Evolutionary conservation across 805 yeast species (phyloP).

Genomic region (Lachancea nothofagi): DNA sequence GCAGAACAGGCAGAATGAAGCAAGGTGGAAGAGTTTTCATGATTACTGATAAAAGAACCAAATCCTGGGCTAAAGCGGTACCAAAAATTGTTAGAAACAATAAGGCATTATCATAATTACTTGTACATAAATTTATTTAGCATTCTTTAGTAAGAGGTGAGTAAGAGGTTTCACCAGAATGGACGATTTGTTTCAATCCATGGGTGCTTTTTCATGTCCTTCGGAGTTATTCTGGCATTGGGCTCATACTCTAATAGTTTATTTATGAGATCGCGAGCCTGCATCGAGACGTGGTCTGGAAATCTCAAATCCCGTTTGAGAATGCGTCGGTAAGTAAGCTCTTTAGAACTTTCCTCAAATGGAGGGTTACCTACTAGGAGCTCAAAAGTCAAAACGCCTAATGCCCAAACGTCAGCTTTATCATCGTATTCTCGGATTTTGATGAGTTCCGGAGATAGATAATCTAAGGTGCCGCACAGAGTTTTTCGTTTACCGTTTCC

Average conservation of each 20-base stretch:
- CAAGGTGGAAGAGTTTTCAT: constrained; percentile 83
- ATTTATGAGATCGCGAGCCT: constrained; percentile 71
- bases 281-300: constrained; percentile 63
- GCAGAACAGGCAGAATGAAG: constrained; percentile 91
- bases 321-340: constrained; percentile 74
- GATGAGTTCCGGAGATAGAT: constrained; percentile 92
- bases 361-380: constrained; percentile 87
- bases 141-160: background rate
- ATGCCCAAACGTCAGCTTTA: constrained; percentile 85
- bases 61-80: constrained; percentile 77
- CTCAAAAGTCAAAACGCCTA: constrained; percentile 84
- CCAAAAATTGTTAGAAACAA: constrained; percentile 61
- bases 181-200: constrained; percentile 71
- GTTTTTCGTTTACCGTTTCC: constrained; percentile 61
- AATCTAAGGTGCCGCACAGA: constrained; percentile 92
- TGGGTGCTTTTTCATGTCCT: constrained; percentile 66
- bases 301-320: constrained; percentile 68
- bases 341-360: constrained; percentile 75
- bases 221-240: constrained; percentile 52
- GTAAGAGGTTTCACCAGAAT: constrained; percentile 44
- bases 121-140: constrained; percentile 2
- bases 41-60: constrained; percentile 61
- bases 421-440: constrained; percentile 74
- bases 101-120: constrained; percentile 27
- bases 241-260: constrained; percentile 66